Percentiles rank a stretch among this genome's conserved stretches.
Conservation (phyloP, 1,284 basidiomycete genomes). For the Cryptococcus depauperatus region DNA sequence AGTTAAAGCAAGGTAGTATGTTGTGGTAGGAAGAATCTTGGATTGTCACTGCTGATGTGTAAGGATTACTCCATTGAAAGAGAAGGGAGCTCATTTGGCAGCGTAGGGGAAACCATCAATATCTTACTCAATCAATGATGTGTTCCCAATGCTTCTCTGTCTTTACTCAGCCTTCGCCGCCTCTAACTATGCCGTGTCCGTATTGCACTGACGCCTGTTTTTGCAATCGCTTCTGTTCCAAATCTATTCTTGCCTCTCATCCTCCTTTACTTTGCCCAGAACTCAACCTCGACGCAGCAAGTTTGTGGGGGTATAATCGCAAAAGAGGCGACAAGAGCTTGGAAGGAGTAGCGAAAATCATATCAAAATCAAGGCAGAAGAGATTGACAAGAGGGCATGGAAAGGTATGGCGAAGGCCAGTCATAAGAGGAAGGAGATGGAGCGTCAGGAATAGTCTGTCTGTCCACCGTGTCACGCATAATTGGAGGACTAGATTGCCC, state of each 20-base stretch:
- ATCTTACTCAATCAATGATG: conserved; percentile 20
- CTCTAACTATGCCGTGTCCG: conserved; percentile 23
- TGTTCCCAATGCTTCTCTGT: conserved; percentile 35
- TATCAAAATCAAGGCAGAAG: conserved; percentile 48
- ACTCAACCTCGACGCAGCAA: conserved; percentile 59
- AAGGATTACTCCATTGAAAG: conserved; percentile 12
- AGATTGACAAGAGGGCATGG: conserved; percentile 29
- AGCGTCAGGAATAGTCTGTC: conserved; percentile 39
- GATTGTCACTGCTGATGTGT: conserved; percentile 40
- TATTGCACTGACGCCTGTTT: conserved; percentile 53
- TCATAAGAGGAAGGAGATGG: conserved; percentile 30
- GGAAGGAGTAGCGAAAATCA: conserved; percentile 60
- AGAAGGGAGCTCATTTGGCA: not conserved
- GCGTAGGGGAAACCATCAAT: conserved; percentile 20
- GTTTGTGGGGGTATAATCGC: conserved; percentile 57
- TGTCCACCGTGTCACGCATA: not conserved
- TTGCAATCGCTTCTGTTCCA: conserved; percentile 66
- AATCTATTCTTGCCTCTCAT: conserved; percentile 48
- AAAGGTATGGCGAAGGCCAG: conserved; percentile 37
- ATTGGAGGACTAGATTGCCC: conserved; percentile 1
- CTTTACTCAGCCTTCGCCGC: conserved; percentile 22
- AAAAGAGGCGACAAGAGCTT: conserved; percentile 62
- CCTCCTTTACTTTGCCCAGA: conserved; percentile 67
- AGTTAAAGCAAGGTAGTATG: conserved; percentile 61
- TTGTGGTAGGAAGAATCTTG: conserved; percentile 66